Conservation (phyloP, 1,139 yeast species). For the Petasospora rhodanensis region DNA sequence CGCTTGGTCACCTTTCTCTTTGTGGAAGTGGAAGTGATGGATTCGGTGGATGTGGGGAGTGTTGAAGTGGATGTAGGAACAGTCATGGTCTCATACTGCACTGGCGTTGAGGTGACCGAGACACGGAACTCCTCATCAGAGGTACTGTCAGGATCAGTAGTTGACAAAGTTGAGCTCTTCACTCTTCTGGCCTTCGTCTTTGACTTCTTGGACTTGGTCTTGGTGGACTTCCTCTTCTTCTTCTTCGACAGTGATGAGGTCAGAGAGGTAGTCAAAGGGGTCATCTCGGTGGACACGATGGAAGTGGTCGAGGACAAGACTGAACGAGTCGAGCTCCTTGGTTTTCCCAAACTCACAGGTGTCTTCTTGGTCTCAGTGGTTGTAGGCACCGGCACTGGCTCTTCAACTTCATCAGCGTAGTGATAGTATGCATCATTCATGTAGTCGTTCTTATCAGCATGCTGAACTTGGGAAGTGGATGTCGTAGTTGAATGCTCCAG, state of each 20-base stretch:
- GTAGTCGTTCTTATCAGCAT: too few relatives aligned
- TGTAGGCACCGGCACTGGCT: too few relatives aligned
- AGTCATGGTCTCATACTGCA: constrained; percentile 1
- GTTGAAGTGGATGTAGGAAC: background rate
- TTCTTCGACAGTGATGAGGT: constrained; percentile 1
- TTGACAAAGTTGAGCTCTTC: background rate
- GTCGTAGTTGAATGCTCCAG: background rate
- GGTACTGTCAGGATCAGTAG: background rate
- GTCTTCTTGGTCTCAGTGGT: background rate
- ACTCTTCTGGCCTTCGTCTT: constrained; percentile 5
- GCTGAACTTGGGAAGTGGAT: too few relatives aligned
- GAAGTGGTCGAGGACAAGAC: too few relatives aligned
- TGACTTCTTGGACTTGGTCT: constrained; percentile 50
- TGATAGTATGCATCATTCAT: too few relatives aligned
- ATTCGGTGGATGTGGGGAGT: background rate
- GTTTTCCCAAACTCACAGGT: background rate
- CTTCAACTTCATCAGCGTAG: too few relatives aligned
- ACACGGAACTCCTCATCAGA: background rate
- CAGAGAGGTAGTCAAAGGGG: too few relatives aligned
- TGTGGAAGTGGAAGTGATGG: background rate
- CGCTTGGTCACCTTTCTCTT: background rate
- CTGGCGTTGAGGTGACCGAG: background rate
- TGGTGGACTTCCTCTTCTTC: constrained; percentile 6
- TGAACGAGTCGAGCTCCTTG: too few relatives aligned
- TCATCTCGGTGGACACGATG: too few relatives aligned